Percentiles rank a stretch among this genome's conserved stretches.
phyloP scores from a whole-genome alignment of 805 yeast genomes.

The Metschnikowia hibisci region DNA sequence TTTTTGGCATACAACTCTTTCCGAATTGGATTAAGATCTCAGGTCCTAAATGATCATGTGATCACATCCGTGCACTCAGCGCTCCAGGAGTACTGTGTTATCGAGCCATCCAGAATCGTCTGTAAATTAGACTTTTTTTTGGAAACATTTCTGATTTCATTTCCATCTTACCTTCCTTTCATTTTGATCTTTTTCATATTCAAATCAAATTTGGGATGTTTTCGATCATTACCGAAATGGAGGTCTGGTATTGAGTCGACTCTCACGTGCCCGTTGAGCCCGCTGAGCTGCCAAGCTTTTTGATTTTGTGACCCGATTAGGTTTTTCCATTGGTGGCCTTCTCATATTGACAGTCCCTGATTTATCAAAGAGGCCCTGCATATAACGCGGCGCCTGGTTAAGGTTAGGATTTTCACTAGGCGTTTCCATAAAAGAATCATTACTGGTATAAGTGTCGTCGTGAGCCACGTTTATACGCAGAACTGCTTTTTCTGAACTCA shows the following conservation, averaged over 20 bases:
- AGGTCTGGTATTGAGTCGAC: constrained; percentile 12
- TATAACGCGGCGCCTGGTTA: constrained; percentile 42
- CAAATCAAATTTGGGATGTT: background rate
- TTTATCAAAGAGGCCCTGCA: constrained; percentile 35
- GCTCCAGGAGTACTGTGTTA: too few relatives aligned
- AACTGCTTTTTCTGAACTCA: background rate
- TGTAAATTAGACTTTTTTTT: too few relatives aligned
- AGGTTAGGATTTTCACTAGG: constrained; percentile 33
- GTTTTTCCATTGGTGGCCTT: constrained; percentile 5
- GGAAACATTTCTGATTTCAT: too few relatives aligned
- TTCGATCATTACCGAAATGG: constrained; percentile 9
- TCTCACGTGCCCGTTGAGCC: constrained; percentile 14
- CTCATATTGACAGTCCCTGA: constrained; percentile 10
- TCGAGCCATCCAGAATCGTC: too few relatives aligned
- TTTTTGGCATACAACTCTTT: too few relatives aligned
- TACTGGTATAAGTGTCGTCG: constrained; percentile 26
- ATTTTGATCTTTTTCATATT: background rate
- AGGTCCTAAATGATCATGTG: too few relatives aligned
- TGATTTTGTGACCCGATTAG: constrained; percentile 4
- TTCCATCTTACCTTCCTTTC: too few relatives aligned
- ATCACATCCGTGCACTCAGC: too few relatives aligned
- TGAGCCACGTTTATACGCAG: constrained; percentile 11
- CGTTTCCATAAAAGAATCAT: constrained; percentile 27
- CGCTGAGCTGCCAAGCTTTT: constrained; percentile 12
- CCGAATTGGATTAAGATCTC: too few relatives aligned